Conservation (phyloP, 306 rosid species). For the Cicer pinnatifidum region DNA sequence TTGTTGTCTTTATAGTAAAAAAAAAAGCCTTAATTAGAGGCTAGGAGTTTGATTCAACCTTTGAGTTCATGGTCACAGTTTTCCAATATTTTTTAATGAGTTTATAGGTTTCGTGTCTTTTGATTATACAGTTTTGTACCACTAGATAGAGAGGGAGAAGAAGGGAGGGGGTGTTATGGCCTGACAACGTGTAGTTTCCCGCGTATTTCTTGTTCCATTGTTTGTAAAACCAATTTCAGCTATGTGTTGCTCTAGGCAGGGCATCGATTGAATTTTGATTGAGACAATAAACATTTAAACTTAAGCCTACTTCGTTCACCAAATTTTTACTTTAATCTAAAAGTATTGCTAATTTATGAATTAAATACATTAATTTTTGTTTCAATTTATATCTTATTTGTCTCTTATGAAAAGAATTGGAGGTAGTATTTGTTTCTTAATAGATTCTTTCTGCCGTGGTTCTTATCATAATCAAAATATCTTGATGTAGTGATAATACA, state of each 20-base stretch:
- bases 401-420: no score
- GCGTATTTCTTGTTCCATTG: constrained; percentile 42
- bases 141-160: constrained; percentile 40
- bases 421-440: no score
- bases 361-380: no score
- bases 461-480: neutral
- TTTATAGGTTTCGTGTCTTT: constrained; percentile 53
- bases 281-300: constrained; percentile 46
- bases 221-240: constrained; percentile 38
- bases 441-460: no score
- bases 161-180: constrained; percentile 32
- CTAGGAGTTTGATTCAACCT: constrained; percentile 48
- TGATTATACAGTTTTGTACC: constrained; percentile 66
- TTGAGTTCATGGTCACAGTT: constrained; percentile 52
- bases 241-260: constrained; percentile 50
- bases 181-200: constrained; percentile 36
- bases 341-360: neutral
- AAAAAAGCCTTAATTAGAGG: constrained; percentile 51
- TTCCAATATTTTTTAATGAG: constrained; percentile 47
- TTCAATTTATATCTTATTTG: no score
- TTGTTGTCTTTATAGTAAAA: constrained; percentile 54
- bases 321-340: neutral
- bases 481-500: neutral
- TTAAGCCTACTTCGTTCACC: constrained; percentile 3
- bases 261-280: constrained; percentile 53